Percentiles rank a stretch among this genome's conserved stretches.
These are phyloP conservation scores for Exophiala aquamarina DNA, from an alignment of 2,329 filamentous ascomycete species.

Conservation along the genomic window DNA sequence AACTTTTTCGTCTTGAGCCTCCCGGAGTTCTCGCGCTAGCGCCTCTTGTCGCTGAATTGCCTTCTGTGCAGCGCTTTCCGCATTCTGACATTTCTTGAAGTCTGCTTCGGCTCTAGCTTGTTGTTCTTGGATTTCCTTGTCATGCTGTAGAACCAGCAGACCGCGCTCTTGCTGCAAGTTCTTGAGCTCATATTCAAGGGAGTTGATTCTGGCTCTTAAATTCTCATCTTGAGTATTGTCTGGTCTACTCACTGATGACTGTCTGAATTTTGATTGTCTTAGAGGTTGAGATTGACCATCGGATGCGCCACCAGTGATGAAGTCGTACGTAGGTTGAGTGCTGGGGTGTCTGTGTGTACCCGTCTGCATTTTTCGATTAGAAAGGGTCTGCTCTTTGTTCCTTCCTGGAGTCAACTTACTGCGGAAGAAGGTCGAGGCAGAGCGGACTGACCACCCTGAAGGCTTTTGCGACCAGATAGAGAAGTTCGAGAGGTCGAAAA, in stretches of 20 bases:
- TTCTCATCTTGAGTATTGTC: constrained; percentile 60
- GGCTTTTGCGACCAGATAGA: constrained; percentile 23
- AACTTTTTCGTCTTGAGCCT: constrained; percentile 52
- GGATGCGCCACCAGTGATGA: constrained; percentile 56
- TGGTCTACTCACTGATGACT: constrained; percentile 38
- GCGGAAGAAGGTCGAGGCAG: constrained; percentile 22
- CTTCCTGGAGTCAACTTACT: constrained; percentile 8
- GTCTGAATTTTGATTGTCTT: constrained; percentile 37
- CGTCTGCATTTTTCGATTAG: constrained; percentile 4
- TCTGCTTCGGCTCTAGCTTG: constrained; percentile 82
- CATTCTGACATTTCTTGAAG: constrained; percentile 64
- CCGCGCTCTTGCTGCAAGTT: constrained; percentile 87
- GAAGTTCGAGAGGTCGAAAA: constrained; percentile 26
- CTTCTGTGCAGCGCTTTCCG: constrained; percentile 53
- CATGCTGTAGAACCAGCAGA: constrained; percentile 72
- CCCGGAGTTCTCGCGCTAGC: constrained; percentile 55
- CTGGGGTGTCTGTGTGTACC: constrained; percentile 38
- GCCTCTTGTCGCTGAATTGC: constrained; percentile 56
- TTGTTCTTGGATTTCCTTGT: constrained; percentile 78
- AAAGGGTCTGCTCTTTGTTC: not conserved
- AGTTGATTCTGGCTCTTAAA: constrained; percentile 84
- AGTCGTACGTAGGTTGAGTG: constrained; percentile 59
- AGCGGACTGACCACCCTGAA: constrained; percentile 20
- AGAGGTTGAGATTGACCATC: constrained; percentile 35
- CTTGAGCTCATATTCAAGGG: constrained; percentile 82